Evolutionary conservation across 2,329 filamentous ascomycete species (phyloP).

Genomic region (Aspergillus pseudoglaucus): DNA sequence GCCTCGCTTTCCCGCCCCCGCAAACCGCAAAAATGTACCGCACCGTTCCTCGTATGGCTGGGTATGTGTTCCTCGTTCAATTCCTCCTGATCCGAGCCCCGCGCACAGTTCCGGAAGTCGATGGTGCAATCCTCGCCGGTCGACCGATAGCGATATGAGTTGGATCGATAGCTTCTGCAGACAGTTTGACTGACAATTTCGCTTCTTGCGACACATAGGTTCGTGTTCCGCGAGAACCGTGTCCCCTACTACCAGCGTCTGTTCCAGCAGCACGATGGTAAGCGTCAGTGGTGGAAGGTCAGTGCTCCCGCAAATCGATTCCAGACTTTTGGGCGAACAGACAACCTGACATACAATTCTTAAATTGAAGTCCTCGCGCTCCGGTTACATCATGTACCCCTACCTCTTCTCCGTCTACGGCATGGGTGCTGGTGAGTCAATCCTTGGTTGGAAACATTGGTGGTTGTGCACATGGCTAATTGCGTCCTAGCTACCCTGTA

Average conservation of each 20-base stretch:
- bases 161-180: background rate
- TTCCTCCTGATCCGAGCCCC: background rate
- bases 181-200: slow-evolving; percentile 13
- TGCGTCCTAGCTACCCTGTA: slow-evolving; percentile 28
- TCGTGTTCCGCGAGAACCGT: slow-evolving; percentile 59
- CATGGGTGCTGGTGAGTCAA: slow-evolving; percentile 42
- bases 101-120: slow-evolving; percentile 8
- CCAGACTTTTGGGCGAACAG: background rate
- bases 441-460: slow-evolving; percentile 2
- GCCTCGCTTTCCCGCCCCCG: slow-evolving; percentile 16
- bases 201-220: slow-evolving; percentile 25
- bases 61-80: slow-evolving; percentile 27
- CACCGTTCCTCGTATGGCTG: slow-evolving; percentile 37
- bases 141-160: slow-evolving; percentile 11
- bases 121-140: slow-evolving; percentile 6
- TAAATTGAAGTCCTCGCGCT: slow-evolving; percentile 45
- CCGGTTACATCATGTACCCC: slow-evolving; percentile 53
- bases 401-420: slow-evolving; percentile 51
- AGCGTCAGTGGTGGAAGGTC: slow-evolving; percentile 64
- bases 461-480: slow-evolving; percentile 3
- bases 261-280: slow-evolving; percentile 60
- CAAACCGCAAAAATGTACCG: slow-evolving; percentile 36
- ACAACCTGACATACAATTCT: slow-evolving; percentile 10
- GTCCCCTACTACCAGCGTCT: slow-evolving; percentile 62
- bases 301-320: slow-evolving; percentile 25